Conservation (phyloP, 345 rosid genomes). For the Salix dunnii region DNA sequence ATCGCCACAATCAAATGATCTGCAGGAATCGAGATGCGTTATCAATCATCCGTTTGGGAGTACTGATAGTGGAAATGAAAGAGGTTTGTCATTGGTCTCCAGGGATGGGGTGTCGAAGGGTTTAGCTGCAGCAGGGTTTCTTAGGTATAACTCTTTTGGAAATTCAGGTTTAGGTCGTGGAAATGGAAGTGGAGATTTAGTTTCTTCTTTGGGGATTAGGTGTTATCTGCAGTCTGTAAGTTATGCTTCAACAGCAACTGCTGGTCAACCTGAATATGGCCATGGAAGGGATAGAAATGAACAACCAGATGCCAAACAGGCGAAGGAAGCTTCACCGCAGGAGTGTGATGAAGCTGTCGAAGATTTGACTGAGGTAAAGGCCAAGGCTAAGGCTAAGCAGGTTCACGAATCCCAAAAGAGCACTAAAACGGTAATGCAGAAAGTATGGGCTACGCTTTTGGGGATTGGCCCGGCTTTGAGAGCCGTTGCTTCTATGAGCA, state of each 20-base stretch:
- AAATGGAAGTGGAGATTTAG: slow-evolving; percentile 32
- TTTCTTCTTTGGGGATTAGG: slow-evolving; percentile 38
- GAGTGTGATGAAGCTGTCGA: slow-evolving; percentile 97
- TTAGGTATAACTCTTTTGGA: slow-evolving; percentile 23
- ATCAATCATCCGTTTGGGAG: slow-evolving; percentile 17
- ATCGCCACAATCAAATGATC: slow-evolving; percentile 19
- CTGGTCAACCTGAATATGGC: slow-evolving; percentile 46
- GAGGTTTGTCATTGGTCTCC: slow-evolving; percentile 25
- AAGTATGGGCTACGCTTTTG: slow-evolving; percentile 54
- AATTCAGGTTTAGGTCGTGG: slow-evolving; percentile 33
- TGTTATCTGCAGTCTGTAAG: slow-evolving; percentile 35
- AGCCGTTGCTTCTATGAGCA: slow-evolving; percentile 94
- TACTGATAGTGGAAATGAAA: slow-evolving; percentile 26
- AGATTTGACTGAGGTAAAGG: slow-evolving; percentile 75
- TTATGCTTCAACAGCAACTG: slow-evolving; percentile 55
- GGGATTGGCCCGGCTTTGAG: slow-evolving; percentile 92
- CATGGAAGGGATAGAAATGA: slow-evolving; percentile 38
- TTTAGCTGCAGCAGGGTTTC: slow-evolving; percentile 6
- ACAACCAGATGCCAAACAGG: slow-evolving; percentile 43
- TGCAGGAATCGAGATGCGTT: slow-evolving; percentile 20
- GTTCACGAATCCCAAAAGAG: slow-evolving; percentile 57
- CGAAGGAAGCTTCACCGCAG: slow-evolving; percentile 85
- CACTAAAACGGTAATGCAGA: slow-evolving; percentile 48
- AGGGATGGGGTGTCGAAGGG: slow-evolving; percentile 20
- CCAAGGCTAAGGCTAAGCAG: slow-evolving; percentile 85